Percentiles rank a stretch among this genome's conserved stretches.
These are phyloP conservation scores for Malassezia cuniculi DNA, from an alignment of 1,284 basidiomycete species.

Conservation along the genomic window DNA sequence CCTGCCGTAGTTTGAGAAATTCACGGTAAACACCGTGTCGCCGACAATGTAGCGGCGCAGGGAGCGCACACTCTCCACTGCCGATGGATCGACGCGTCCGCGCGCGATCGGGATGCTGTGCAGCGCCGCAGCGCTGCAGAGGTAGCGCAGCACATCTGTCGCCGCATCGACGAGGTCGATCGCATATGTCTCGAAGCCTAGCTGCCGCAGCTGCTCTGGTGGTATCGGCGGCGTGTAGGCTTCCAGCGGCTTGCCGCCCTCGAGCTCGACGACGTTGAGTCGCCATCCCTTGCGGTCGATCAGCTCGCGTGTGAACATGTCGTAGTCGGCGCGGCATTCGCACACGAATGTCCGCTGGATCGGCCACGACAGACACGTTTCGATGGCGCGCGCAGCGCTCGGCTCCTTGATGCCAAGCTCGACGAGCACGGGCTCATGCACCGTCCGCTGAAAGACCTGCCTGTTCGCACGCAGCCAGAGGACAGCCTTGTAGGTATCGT, in stretches of 20 bases:
- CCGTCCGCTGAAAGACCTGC: slow-evolving; percentile 59
- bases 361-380: slow-evolving; percentile 55
- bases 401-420: slow-evolving; percentile 57
- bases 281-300: slow-evolving; percentile 52
- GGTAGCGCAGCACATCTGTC: slow-evolving; percentile 46
- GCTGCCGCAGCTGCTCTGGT: slow-evolving; percentile 50
- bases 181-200: slow-evolving; percentile 71
- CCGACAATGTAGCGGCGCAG: slow-evolving; percentile 55
- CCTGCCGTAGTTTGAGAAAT: slow-evolving; percentile 61
- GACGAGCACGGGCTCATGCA: slow-evolving; percentile 74
- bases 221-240: slow-evolving; percentile 18
- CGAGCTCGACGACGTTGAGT: slow-evolving; percentile 42
- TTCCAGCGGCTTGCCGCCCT: slow-evolving; percentile 17
- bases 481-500: slow-evolving; percentile 57
- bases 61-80: slow-evolving; percentile 53
- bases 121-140: slow-evolving; percentile 29
- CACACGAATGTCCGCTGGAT: slow-evolving; percentile 68
- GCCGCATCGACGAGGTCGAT: slow-evolving; percentile 56
- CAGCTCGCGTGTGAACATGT: slow-evolving; percentile 49
- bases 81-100: slow-evolving; percentile 50
- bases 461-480: slow-evolving; percentile 64
- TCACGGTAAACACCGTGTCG: slow-evolving; percentile 54
- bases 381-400: slow-evolving; percentile 58
- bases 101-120: slow-evolving; percentile 51
- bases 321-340: slow-evolving; percentile 70